These are phyloP conservation scores for Baeospora myosura DNA, from an alignment of 1,284 basidiomycete species.

Conservation along the genomic window DNA sequence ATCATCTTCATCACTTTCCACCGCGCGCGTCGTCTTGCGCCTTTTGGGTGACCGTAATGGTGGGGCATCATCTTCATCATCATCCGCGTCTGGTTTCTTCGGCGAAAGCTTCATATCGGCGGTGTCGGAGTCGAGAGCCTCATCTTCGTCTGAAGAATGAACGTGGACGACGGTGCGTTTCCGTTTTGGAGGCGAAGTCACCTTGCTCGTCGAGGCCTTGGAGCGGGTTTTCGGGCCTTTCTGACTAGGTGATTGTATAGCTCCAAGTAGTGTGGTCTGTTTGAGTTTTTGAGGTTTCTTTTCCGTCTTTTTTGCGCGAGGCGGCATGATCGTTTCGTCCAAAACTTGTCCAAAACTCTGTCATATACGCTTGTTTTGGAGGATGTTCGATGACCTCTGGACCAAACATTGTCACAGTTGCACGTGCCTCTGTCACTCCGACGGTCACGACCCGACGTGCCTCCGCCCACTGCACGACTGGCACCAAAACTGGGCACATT, in stretches of 20 bases:
- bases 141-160: conserved; percentile 10
- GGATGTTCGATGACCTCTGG: too few relatives aligned
- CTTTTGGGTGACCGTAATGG: conserved; percentile 26
- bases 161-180: neutral
- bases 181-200: neutral
- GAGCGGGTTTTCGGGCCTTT: conserved; percentile 12
- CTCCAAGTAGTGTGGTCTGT: conserved; percentile 24
- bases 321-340: too few relatives aligned
- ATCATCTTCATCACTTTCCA: conserved; percentile 21
- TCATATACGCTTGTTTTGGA: too few relatives aligned
- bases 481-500: neutral
- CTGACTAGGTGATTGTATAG: conserved; percentile 19
- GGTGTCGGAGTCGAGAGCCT: neutral
- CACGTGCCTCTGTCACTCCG: too few relatives aligned
- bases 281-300: conserved; percentile 16
- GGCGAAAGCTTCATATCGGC: neutral
- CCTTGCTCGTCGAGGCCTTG: conserved; percentile 10
- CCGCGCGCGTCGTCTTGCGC: conserved; percentile 17
- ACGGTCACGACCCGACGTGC: conserved; percentile 1
- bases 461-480: too few relatives aligned
- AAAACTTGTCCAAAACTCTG: too few relatives aligned
- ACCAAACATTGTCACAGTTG: too few relatives aligned
- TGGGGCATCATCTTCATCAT: conserved; percentile 26
- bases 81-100: conserved; percentile 22
- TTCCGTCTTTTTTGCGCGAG: too few relatives aligned